Evolutionary conservation across 768 basidiomycete species (phyloP).

Genomic region (Mycena sanguinolenta): DNA sequence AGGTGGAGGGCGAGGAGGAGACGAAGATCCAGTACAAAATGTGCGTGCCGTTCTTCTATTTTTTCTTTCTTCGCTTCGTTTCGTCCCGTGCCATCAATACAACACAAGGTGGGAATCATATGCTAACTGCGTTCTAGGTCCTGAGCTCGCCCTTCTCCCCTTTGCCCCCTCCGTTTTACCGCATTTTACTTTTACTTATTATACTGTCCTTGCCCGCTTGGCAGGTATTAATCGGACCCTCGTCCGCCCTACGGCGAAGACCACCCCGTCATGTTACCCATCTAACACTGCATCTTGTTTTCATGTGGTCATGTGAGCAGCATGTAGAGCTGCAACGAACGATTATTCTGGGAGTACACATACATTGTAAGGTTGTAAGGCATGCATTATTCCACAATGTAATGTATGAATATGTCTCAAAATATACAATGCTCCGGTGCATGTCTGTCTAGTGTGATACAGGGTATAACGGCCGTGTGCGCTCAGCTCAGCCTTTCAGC

Average conservation of each 20-base stretch:
- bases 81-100: constrained; percentile 40
- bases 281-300: constrained; percentile 27
- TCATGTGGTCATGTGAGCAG: constrained; percentile 11
- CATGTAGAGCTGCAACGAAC: constrained; percentile 20
- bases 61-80: constrained; percentile 26
- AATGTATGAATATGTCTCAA: constrained; percentile 18
- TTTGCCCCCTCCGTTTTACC: constrained; percentile 29
- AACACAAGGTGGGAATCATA: constrained; percentile 34
- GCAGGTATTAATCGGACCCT: constrained; percentile 41
- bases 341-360: constrained; percentile 28
- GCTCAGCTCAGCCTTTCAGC: constrained; percentile 16
- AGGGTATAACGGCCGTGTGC: too few species aligned
- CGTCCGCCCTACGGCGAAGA: constrained; percentile 17
- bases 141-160: constrained; percentile 41
- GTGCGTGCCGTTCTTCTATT: constrained; percentile 65
- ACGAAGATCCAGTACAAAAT: constrained; percentile 81
- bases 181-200: constrained; percentile 34
- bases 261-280: background rate
- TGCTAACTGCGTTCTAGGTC: constrained; percentile 72
- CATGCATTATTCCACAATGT: constrained; percentile 10
- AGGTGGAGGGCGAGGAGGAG: constrained; percentile 54
- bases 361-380: constrained; percentile 26
- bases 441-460: too few species aligned
- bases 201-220: constrained; percentile 33
- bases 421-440: too few species aligned